phyloP scores from a whole-genome alignment of 106 monocot species.

The Gastrodia elata region DNA sequence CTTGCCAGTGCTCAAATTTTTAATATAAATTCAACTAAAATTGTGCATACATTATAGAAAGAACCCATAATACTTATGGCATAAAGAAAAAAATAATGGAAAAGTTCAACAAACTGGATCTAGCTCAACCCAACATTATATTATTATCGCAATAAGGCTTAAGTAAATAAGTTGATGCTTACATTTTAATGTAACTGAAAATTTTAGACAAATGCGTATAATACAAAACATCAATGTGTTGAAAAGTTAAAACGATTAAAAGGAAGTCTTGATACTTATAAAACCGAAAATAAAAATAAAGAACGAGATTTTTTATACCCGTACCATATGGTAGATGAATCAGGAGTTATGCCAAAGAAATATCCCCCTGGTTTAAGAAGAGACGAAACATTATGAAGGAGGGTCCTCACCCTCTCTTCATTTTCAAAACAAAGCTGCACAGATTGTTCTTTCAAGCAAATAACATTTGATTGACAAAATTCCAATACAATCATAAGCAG shows the following conservation, averaged over 20 bases:
- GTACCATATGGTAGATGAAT: conserved; percentile 98
- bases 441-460: not conserved
- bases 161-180: not conserved
- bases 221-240: not conserved
- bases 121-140: not conserved
- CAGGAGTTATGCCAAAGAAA: conserved; percentile 88
- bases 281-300: not conserved
- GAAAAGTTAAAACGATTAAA: not conserved
- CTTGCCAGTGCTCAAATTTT: no score
- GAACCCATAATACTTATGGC: not conserved
- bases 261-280: not conserved
- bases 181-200: not conserved
- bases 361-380: conserved; percentile 91
- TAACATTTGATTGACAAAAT: not conserved
- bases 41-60: not conserved
- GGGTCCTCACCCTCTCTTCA: conserved; percentile 62
- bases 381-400: conserved; percentile 74
- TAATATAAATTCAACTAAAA: no score
- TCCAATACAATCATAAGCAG: not conserved
- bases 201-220: not conserved
- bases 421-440: conserved; percentile 74
- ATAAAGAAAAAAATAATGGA: conserved; percentile 5
- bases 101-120: no score
- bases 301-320: conserved; percentile 4
- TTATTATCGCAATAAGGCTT: not conserved